Percentiles rank a stretch among this genome's conserved stretches.
phyloP scores from a whole-genome alignment of 148 eudicot species.

The Vaccinium macrocarpon region DNA sequence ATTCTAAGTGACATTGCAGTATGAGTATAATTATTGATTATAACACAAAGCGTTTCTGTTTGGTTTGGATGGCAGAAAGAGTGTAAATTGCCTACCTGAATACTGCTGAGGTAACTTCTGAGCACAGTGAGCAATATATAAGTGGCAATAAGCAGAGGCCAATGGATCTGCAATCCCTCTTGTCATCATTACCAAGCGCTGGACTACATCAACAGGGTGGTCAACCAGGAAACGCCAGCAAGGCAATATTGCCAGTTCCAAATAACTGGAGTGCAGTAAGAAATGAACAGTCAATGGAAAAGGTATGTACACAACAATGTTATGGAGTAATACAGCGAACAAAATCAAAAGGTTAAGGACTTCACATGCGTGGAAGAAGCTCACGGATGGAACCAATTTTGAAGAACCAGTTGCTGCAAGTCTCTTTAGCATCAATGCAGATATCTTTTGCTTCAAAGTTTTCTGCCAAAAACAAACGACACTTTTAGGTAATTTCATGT shows the following conservation, averaged over 20 bases:
- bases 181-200: constrained; percentile 66
- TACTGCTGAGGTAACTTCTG: constrained; percentile 40
- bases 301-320: neutral
- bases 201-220: constrained; percentile 34
- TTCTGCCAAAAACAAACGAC: constrained; percentile 41
- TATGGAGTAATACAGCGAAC: neutral
- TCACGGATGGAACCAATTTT: constrained; percentile 69
- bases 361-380: constrained; percentile 87
- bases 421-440: constrained; percentile 66
- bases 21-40: neutral
- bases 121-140: constrained; percentile 55
- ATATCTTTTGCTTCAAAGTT: constrained; percentile 53
- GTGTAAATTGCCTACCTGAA: constrained; percentile 32
- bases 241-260: constrained; percentile 74
- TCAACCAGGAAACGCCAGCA: constrained; percentile 70
- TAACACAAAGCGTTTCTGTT: neutral
- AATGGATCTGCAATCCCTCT: constrained; percentile 80
- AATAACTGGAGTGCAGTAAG: constrained; percentile 42
- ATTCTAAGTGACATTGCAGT: neutral
- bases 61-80: neutral
- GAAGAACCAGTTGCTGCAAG: constrained; percentile 76
- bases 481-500: constrained; percentile 15
- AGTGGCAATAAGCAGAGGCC: constrained; percentile 69
- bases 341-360: constrained; percentile 15
- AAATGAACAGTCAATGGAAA: constrained; percentile 8